These are phyloP conservation scores for Dioscorea alata DNA, from an alignment of 106 monocot genomes.

Conservation along the genomic window DNA sequence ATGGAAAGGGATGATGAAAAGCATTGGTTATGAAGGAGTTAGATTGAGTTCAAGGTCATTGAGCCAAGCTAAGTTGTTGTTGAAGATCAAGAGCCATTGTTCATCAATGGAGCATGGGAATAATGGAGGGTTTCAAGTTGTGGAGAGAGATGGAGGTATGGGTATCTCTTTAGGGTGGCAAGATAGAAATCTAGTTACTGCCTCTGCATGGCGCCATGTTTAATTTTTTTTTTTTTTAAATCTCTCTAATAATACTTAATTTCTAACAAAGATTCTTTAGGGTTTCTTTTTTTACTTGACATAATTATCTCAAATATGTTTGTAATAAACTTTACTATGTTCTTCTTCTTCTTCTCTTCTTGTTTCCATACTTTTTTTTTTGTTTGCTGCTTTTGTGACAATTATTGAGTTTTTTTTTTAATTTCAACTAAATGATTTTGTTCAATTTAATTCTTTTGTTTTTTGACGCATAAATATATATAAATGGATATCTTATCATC, in stretches of 20 bases:
- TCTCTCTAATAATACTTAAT: not conserved
- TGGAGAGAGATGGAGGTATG: slow-evolving; percentile 34
- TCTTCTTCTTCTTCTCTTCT: too few relatives aligned
- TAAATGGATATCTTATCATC: too few relatives aligned
- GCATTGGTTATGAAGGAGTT: slow-evolving; percentile 17
- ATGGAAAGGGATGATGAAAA: slow-evolving; percentile 43
- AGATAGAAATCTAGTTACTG: slow-evolving; percentile 27
- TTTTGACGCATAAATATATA: too few relatives aligned
- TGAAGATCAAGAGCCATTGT: slow-evolving; percentile 47
- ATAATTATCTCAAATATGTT: too few relatives aligned
- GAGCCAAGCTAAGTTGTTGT: slow-evolving; percentile 59
- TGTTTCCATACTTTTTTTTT: not conserved
- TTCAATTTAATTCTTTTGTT: too few relatives aligned
- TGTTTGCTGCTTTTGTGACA: too few relatives aligned
- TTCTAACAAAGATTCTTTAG: not conserved
- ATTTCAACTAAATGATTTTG: too few relatives aligned
- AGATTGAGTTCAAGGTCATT: slow-evolving; percentile 45
- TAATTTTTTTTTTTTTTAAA: not conserved
- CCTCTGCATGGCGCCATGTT: slow-evolving; percentile 28
- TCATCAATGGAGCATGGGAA: slow-evolving; percentile 18
- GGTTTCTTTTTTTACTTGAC: not conserved
- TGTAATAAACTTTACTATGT: too few relatives aligned
- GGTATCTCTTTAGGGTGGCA: slow-evolving; percentile 37
- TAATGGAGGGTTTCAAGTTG: slow-evolving; percentile 24
- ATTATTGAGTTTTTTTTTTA: too few relatives aligned